Conservation (phyloP, 768 basidiomycete genomes). For the Amanita rubescens region DNA sequence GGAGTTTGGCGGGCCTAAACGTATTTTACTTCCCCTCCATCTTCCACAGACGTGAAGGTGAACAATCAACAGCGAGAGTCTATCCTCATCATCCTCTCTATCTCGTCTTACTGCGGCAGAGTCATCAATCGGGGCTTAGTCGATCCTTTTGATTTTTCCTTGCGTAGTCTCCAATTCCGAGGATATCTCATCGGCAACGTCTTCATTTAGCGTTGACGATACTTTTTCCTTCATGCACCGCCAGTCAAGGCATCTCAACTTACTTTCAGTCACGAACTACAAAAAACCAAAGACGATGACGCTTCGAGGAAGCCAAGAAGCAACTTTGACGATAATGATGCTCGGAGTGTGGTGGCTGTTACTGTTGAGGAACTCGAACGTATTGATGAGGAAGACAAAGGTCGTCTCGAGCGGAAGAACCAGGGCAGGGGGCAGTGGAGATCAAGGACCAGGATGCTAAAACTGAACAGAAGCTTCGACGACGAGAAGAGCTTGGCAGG, state of each 20-base stretch:
- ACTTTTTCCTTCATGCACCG: conserved; percentile 58
- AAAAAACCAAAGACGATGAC: not conserved
- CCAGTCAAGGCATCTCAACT: too few species aligned
- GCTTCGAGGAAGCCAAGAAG: not conserved
- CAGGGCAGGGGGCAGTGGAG: conserved; percentile 17
- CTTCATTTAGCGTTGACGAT: conserved; percentile 59
- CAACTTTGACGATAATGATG: too few species aligned
- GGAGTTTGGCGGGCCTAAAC: conserved; percentile 54
- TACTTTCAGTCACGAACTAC: too few species aligned
- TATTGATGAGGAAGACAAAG: conserved; percentile 72
- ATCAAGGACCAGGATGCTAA: conserved; percentile 8
- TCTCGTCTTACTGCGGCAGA: conserved; percentile 72
- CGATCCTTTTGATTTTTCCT: conserved; percentile 72
- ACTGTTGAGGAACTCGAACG: too few species aligned
- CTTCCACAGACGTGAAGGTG: conserved; percentile 27
- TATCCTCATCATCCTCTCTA: conserved; percentile 65
- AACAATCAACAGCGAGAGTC: conserved; percentile 49
- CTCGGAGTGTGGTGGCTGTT: too few species aligned
- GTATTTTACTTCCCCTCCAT: conserved; percentile 62
- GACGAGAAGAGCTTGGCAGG: conserved; percentile 52
- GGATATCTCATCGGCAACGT: conserved; percentile 42
- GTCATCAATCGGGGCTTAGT: conserved; percentile 52
- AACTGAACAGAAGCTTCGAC: conserved; percentile 3
- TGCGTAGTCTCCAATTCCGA: conserved; percentile 47
- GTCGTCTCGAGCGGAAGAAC: conserved; percentile 24